Conservation (phyloP, 2,329 filamentous ascomycete genomes). For the Chrysoporthe deuterocubensis region DNA sequence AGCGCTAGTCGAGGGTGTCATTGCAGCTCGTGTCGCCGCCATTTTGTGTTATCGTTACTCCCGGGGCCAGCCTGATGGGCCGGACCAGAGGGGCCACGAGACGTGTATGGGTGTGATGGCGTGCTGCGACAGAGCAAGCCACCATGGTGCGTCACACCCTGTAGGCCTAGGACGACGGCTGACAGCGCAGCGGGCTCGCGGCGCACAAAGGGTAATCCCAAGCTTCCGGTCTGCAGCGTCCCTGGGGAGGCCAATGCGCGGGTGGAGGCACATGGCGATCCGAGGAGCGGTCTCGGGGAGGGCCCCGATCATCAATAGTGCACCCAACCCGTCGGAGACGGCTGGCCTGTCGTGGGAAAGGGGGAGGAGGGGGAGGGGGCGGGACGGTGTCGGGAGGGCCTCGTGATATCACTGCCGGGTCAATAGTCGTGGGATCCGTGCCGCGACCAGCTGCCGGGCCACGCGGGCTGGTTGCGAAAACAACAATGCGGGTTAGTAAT, state of each 20-base stretch:
- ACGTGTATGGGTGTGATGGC: conserved; percentile 5
- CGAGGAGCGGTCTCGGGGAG: conserved; percentile 3
- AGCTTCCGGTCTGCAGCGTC: background rate
- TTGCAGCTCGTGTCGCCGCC: conserved; percentile 4
- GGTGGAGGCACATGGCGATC: background rate
- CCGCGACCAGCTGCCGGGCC: background rate
- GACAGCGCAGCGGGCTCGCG: background rate
- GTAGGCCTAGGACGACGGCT: background rate
- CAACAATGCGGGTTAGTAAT: background rate
- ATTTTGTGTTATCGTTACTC: conserved; percentile 3
- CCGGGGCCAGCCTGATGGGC: background rate
- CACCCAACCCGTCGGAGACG: background rate
- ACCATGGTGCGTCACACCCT: background rate
- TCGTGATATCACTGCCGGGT: background rate
- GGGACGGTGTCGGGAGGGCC: conserved; percentile 1
- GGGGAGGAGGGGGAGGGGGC: background rate
- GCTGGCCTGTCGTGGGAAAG: background rate
- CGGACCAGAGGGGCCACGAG: background rate
- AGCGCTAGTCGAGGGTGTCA: conserved; percentile 11
- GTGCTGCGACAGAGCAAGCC: background rate
- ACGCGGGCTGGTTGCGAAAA: background rate
- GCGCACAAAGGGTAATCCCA: background rate
- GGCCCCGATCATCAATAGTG: background rate
- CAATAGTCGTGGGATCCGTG: background rate
- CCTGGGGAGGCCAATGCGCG: background rate